Percentiles rank a stretch among this genome's conserved stretches.
Conservation (phyloP, 2,329 filamentous ascomycete genomes). For the Alternaria dauci region DNA sequence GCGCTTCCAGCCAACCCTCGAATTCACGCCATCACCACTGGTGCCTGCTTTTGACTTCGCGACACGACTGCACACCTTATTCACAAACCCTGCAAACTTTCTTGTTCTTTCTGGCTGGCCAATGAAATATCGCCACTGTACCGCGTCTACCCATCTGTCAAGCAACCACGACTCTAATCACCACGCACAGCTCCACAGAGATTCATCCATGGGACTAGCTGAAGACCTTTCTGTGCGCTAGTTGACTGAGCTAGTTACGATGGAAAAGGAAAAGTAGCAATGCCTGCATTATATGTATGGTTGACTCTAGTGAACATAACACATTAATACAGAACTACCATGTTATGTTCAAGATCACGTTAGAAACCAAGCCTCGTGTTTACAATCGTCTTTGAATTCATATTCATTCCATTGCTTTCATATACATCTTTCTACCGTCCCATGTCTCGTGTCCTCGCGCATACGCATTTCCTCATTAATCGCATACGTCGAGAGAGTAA, state of each 20-base stretch:
- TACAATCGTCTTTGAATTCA: neutral
- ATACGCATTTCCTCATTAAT: constrained; percentile 8
- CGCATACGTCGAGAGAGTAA: constrained; percentile 1
- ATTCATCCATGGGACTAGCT: too few species aligned
- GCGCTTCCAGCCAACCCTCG: constrained; percentile 3
- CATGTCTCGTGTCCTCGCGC: constrained; percentile 1
- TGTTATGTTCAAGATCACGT: neutral
- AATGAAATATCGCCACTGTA: neutral
- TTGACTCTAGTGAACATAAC: neutral
- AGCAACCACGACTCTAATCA: neutral
- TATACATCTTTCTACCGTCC: neutral
- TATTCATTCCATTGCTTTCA: neutral
- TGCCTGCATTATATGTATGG: too few species aligned
- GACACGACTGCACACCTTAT: neutral
- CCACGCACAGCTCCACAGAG: neutral
- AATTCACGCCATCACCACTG: neutral
- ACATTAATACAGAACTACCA: neutral
- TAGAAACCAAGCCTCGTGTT: neutral
- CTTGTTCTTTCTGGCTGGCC: neutral
- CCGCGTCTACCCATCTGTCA: neutral
- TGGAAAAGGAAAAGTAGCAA: too few species aligned
- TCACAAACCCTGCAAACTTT: neutral
- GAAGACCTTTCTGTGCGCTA: too few species aligned
- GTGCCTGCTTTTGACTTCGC: neutral
- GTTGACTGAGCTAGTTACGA: too few species aligned